These are phyloP conservation scores for Lepiota subincarnata DNA, from an alignment of 768 basidiomycete genomes.

Conservation along the genomic window DNA sequence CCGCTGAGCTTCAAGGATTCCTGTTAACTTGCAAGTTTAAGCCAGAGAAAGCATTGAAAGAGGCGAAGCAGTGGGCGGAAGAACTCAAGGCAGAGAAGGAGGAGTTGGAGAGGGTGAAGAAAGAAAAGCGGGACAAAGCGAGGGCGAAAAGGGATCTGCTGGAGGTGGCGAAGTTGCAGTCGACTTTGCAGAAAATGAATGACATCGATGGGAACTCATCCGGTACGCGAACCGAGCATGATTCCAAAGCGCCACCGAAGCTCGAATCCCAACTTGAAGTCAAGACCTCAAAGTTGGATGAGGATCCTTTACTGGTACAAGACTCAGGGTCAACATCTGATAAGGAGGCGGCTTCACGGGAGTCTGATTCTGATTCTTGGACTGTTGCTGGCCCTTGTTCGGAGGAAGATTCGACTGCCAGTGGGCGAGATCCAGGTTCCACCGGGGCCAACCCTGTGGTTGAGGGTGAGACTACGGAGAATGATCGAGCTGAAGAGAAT, in stretches of 20 bases:
- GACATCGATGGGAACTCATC: conserved; percentile 5
- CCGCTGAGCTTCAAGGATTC: conserved; percentile 59
- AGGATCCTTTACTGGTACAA: no score
- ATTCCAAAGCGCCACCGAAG: background rate
- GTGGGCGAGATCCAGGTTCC: no score
- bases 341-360: background rate
- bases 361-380: background rate
- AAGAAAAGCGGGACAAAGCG: conserved; percentile 23
- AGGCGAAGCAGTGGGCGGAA: conserved; percentile 37
- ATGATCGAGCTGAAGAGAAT: no score
- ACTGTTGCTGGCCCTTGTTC: background rate
- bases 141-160: conserved; percentile 22
- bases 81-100: conserved; percentile 27
- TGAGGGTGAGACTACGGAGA: no score
- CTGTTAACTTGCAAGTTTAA: conserved; percentile 40
- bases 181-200: conserved; percentile 21
- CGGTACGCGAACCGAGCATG: background rate
- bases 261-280: no score
- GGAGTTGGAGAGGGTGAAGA: conserved; percentile 31
- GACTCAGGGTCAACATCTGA: no score
- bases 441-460: no score
- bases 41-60: conserved; percentile 29
- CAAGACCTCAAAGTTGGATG: no score
- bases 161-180: conserved; percentile 23
- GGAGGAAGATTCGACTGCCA: background rate